Evolutionary conservation across 2,329 filamentous ascomycete species (phyloP).

Genomic region (Emergomyces pasteurianus): DNA sequence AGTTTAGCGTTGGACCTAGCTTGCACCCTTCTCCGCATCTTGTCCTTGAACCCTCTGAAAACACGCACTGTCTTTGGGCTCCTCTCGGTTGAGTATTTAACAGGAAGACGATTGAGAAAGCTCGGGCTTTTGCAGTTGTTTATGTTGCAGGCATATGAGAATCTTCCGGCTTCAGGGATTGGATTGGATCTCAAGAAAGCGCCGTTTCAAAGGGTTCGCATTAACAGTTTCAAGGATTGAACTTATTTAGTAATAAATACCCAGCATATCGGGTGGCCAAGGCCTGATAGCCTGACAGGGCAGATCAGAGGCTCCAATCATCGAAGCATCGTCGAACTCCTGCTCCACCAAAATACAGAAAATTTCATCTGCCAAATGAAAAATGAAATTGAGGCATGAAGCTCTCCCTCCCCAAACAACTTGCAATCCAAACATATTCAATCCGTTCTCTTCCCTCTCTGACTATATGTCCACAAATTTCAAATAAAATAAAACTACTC

Average conservation of each 20-base stretch:
- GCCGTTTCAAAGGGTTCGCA: not conserved
- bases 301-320: not conserved
- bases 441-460: not conserved
- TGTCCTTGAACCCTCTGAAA: not conserved
- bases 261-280: not conserved
- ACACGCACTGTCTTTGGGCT: not conserved
- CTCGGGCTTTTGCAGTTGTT: not conserved
- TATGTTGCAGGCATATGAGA: not conserved
- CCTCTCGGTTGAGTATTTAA: not conserved
- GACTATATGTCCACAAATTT: not conserved
- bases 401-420: not conserved
- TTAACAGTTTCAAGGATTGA: not conserved
- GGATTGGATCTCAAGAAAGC: not conserved
- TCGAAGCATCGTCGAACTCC: not conserved
- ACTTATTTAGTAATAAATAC: no score
- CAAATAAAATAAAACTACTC: not conserved
- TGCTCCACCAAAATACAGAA: not conserved
- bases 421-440: not conserved
- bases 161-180: not conserved
- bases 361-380: not conserved
- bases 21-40: not conserved
- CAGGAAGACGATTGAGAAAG: not conserved
- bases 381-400: not conserved
- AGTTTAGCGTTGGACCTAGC: not conserved
- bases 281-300: no score